A percentile compares a stretch with the other conserved stretches of the same genome.
Conservation (phyloP, 306 rosid genomes). For the Vigna mungo region DNA sequence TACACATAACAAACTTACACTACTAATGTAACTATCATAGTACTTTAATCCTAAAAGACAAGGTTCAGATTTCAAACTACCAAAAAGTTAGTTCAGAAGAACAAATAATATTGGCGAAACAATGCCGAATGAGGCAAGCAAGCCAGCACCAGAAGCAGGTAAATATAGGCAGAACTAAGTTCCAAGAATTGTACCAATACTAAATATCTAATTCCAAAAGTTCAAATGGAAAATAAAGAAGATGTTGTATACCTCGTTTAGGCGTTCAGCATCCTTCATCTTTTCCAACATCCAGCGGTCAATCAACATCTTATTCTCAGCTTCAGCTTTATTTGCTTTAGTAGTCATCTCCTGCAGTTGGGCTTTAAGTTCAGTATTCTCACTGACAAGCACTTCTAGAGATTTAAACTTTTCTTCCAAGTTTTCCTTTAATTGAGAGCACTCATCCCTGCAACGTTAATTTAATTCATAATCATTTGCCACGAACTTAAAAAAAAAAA, state of each 20-base stretch:
- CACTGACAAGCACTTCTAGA: slow-evolving; percentile 72
- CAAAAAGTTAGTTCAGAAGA: slow-evolving; percentile 4
- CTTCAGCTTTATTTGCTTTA: slow-evolving; percentile 76
- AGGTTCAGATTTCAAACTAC: slow-evolving; percentile 32
- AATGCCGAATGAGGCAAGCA: not conserved
- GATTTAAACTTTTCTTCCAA: slow-evolving; percentile 78
- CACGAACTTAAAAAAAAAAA: not conserved
- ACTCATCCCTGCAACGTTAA: slow-evolving; percentile 70
- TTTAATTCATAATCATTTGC: not conserved
- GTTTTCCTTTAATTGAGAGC: slow-evolving; percentile 69
- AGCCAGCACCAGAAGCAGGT: slow-evolving; percentile 9
- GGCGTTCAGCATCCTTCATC: slow-evolving; percentile 99
- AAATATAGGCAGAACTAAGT: not conserved
- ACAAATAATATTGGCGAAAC: not conserved
- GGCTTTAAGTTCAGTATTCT: slow-evolving; percentile 75
- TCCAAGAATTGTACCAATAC: slow-evolving; percentile 34
- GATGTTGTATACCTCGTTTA: slow-evolving; percentile 76
- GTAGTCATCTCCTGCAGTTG: slow-evolving; percentile 70
- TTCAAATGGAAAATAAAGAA: slow-evolving; percentile 12
- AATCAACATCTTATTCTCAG: slow-evolving; percentile 88
- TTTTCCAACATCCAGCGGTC: slow-evolving; percentile 98
- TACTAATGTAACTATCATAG: slow-evolving; percentile 31
- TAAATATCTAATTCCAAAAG: slow-evolving; percentile 19
- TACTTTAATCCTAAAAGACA: not conserved
- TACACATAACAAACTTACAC: slow-evolving; percentile 16